A percentile compares a stretch with the other conserved stretches of the same genome.
phyloP scores from a whole-genome alignment of 306 rosid species.

The Sesbania bispinosa region DNA sequence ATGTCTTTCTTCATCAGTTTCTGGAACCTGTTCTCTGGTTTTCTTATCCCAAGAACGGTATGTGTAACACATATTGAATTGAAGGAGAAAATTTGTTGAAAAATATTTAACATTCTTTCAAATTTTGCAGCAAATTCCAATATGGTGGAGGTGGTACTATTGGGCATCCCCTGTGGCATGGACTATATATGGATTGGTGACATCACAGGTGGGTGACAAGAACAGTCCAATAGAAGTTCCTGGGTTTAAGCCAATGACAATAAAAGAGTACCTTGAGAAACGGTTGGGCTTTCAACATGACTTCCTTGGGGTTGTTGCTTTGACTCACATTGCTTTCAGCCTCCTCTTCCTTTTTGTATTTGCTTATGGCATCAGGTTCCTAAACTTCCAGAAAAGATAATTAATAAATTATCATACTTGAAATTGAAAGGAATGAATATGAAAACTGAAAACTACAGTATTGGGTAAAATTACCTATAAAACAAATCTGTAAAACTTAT shows the following conservation, averaged over 20 bases:
- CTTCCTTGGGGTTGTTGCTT: constrained; percentile 50
- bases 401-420: not conserved
- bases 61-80: no score
- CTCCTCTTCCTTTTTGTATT: constrained; percentile 39
- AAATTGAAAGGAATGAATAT: not conserved
- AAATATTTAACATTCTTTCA: no score
- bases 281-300: constrained; percentile 37
- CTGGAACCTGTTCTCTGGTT: constrained; percentile 65
- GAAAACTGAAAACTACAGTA: no score
- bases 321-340: constrained; percentile 45
- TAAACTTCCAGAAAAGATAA: constrained; percentile 52
- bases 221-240: constrained; percentile 31
- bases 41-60: constrained; percentile 44
- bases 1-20: constrained; percentile 55
- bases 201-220: constrained; percentile 56
- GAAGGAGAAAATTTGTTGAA: no score
- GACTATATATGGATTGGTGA: constrained; percentile 51
- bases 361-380: constrained; percentile 47
- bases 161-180: constrained; percentile 56
- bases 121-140: constrained; percentile 61
- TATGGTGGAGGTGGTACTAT: constrained; percentile 67
- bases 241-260: constrained; percentile 22
- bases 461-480: no score
- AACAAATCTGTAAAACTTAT: no score
- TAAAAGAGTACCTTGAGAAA: constrained; percentile 33